A percentile compares a stretch with the other conserved stretches of the same genome.
Evolutionary conservation across 306 rosid genomes (phyloP).

Genomic region (Gynostemma pentaphyllum): DNA sequence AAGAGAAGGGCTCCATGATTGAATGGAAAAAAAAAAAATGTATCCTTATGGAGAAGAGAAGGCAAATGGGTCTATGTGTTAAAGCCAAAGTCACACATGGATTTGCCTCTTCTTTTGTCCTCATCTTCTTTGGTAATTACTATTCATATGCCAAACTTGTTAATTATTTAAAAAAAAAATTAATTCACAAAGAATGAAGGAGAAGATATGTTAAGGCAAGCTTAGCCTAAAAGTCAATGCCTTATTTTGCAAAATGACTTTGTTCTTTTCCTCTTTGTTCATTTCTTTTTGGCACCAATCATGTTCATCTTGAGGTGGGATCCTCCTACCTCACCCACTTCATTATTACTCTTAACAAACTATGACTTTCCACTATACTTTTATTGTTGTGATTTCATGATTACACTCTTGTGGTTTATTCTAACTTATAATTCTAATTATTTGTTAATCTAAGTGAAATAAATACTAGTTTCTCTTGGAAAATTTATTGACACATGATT

Average conservation of each 20-base stretch:
- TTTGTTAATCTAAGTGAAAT: too few relatives aligned
- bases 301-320: constrained; percentile 10
- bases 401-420: not conserved
- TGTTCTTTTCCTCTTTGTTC: constrained; percentile 8
- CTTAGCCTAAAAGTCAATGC: not conserved
- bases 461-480: too few relatives aligned
- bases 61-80: constrained; percentile 24
- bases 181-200: not conserved
- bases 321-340: not conserved
- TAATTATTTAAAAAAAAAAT: not conserved
- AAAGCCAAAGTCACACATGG: constrained; percentile 6
- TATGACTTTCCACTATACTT: not conserved
- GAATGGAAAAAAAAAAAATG: too few relatives aligned
- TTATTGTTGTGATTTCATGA: constrained; percentile 3
- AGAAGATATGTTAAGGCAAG: not conserved
- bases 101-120: constrained; percentile 14
- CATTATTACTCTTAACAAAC: constrained; percentile 2
- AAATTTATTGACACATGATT: too few relatives aligned
- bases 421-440: too few relatives aligned
- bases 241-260: not conserved
- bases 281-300: constrained; percentile 10
- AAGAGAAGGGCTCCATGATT: constrained; percentile 11
- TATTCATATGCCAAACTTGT: not conserved
- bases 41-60: constrained; percentile 9
- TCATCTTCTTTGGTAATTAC: constrained; percentile 8